A percentile compares a stretch with the other conserved stretches of the same genome.
Conservation (phyloP, 805 yeast species). For the Cyberlindnera petersonii region DNA sequence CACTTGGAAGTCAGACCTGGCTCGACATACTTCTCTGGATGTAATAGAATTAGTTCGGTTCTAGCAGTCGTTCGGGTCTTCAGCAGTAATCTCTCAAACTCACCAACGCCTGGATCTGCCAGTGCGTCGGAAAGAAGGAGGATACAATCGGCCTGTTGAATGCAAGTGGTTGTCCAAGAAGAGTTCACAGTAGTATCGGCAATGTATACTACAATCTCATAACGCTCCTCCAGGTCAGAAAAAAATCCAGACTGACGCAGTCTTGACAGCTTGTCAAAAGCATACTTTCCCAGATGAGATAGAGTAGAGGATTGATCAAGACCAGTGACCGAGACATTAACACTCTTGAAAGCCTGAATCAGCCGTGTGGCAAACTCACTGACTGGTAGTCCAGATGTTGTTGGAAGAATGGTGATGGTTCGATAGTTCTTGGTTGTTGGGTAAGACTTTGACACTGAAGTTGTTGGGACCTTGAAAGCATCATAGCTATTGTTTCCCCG, state of each 20-base stretch:
- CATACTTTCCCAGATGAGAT: constrained; percentile 81
- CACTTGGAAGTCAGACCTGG: constrained; percentile 85
- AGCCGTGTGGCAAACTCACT: constrained; percentile 76
- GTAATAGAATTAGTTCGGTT: constrained; percentile 80
- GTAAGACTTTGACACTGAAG: constrained; percentile 13
- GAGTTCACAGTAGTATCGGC: constrained; percentile 83
- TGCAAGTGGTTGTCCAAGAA: constrained; percentile 88
- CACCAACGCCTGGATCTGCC: constrained; percentile 72
- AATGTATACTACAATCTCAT: constrained; percentile 83
- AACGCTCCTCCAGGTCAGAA: constrained; percentile 85
- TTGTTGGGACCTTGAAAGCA: constrained; percentile 30
- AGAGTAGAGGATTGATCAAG: constrained; percentile 81
- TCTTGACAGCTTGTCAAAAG: constrained; percentile 84
- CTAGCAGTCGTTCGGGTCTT: constrained; percentile 79
- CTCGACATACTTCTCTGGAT: constrained; percentile 73
- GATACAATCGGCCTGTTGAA: constrained; percentile 94
- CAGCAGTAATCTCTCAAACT: constrained; percentile 72
- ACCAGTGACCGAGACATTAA: constrained; percentile 70
- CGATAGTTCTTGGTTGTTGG: constrained; percentile 50
- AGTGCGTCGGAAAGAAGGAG: constrained; percentile 81
- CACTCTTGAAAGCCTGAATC: constrained; percentile 63
- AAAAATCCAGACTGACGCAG: constrained; percentile 85
- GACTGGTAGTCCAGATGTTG: constrained; percentile 78
- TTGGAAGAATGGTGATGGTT: constrained; percentile 82
- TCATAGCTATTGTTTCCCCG: constrained; percentile 12